These are phyloP conservation scores for Blastobotrys terrestris DNA, from an alignment of 805 yeast species.

Conservation along the genomic window DNA sequence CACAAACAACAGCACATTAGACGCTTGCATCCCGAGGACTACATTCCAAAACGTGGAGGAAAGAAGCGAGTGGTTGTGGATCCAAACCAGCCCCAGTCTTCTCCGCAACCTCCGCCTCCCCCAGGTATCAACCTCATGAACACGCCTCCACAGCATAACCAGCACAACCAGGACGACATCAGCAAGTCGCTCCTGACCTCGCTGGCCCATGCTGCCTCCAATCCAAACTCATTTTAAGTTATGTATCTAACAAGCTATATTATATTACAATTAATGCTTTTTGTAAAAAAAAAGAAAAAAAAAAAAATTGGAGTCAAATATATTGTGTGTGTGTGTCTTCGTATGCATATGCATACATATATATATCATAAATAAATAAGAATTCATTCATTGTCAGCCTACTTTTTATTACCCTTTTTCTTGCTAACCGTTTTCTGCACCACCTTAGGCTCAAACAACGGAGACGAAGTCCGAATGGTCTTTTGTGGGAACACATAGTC, in stretches of 20 bases:
- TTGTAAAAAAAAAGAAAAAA: too few relatives aligned
- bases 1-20: slow-evolving; percentile 46
- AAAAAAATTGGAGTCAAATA: too few relatives aligned
- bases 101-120: not conserved
- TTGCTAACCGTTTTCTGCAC: not conserved
- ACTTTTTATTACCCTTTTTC: not conserved
- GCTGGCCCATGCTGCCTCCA: slow-evolving; percentile 5
- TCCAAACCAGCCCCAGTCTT: not conserved
- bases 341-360: too few relatives aligned
- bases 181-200: not conserved
- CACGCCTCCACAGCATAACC: not conserved
- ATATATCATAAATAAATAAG: too few relatives aligned
- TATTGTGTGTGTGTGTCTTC: too few relatives aligned
- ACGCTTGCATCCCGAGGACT: slow-evolving; percentile 40
- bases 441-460: not conserved
- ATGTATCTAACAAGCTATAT: not conserved
- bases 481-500: not conserved
- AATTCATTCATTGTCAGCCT: not conserved
- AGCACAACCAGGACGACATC: not conserved
- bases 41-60: slow-evolving; percentile 43
- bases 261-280: not conserved
- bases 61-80: slow-evolving; percentile 27
- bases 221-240: not conserved
- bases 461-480: not conserved
- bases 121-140: not conserved